Conservation (phyloP, 805 yeast species). For the Brettanomyces naardenensis region DNA sequence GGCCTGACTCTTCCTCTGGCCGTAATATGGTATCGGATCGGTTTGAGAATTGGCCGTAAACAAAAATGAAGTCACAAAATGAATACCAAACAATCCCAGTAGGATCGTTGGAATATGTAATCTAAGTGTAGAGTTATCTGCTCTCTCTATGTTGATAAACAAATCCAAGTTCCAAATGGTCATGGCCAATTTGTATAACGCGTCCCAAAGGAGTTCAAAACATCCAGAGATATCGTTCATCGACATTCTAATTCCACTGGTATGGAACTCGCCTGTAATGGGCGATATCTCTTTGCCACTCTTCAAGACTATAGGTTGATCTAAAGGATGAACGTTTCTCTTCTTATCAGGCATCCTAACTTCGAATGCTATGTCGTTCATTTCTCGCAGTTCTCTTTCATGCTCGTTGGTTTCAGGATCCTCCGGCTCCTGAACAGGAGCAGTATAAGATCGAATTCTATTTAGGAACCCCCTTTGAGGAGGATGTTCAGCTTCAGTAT, state of each 20-base stretch:
- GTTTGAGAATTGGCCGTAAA: background rate
- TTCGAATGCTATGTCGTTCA: conserved; percentile 25
- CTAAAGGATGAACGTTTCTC: conserved; percentile 24
- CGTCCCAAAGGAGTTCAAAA: conserved; percentile 5
- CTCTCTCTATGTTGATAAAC: conserved; percentile 18
- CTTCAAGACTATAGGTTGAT: conserved; percentile 19
- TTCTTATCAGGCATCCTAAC: conserved; percentile 9
- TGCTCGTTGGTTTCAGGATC: conserved; percentile 3
- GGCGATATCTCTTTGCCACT: conserved; percentile 12
- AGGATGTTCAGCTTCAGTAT: too few species aligned
- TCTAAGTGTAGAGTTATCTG: conserved; percentile 14
- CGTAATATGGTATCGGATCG: background rate
- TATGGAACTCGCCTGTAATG: background rate
- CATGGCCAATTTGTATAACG: conserved; percentile 5
- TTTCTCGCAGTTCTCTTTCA: conserved; percentile 13
- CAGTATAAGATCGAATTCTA: too few species aligned
- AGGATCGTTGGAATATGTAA: conserved; percentile 22
- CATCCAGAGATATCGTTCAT: conserved; percentile 13
- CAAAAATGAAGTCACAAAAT: conserved; percentile 2
- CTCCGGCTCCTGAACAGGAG: background rate
- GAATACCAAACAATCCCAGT: conserved; percentile 8
- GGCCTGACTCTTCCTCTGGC: background rate
- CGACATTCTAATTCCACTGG: background rate
- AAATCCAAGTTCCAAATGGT: conserved; percentile 22
- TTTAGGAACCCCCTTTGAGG: too few species aligned